Evolutionary conservation across 306 rosid genomes (phyloP).

Genomic region (Dicorynia guianensis): DNA sequence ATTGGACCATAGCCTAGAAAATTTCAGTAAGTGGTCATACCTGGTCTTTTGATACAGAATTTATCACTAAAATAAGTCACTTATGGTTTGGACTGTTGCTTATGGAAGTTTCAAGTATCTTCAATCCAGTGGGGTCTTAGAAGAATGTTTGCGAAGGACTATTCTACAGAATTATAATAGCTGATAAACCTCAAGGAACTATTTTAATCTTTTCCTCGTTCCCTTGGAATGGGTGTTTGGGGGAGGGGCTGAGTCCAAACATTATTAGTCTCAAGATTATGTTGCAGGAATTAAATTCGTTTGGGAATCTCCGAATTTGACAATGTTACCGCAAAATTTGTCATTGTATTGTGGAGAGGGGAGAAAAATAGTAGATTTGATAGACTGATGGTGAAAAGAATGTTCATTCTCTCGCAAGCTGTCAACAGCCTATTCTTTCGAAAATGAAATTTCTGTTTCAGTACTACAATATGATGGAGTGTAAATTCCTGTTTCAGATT

Average conservation of each 20-base stretch:
- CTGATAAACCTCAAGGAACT: conserved; percentile 38
- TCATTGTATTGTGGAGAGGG: conserved; percentile 5
- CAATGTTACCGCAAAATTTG: conserved; percentile 6
- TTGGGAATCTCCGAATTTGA: conserved; percentile 40
- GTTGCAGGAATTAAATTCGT: conserved; percentile 37
- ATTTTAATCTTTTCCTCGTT: conserved; percentile 20
- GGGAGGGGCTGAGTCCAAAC: conserved; percentile 7
- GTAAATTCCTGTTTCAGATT: no score
- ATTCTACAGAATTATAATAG: conserved; percentile 21
- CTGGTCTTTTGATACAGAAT: conserved; percentile 51
- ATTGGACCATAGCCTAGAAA: conserved; percentile 47
- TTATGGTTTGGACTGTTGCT: conserved; percentile 54
- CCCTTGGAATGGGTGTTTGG: conserved; percentile 12
- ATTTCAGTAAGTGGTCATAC: conserved; percentile 57
- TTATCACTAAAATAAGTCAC: conserved; percentile 31
- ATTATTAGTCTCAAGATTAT: conserved; percentile 32
- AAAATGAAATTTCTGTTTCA: neutral
- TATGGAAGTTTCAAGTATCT: conserved; percentile 67
- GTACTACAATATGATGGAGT: neutral
- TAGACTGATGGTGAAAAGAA: conserved; percentile 7
- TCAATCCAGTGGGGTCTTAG: conserved; percentile 60
- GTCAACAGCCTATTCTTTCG: conserved; percentile 7
- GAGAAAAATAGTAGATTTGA: neutral
- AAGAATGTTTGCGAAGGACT: conserved; percentile 51
- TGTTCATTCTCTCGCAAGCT: conserved; percentile 4